Evolutionary conservation across 176 grass and related monocot genomes (phyloP), one percentile per base, ranked within the genome.

Genomic region (Stipa capillata): DNA sequence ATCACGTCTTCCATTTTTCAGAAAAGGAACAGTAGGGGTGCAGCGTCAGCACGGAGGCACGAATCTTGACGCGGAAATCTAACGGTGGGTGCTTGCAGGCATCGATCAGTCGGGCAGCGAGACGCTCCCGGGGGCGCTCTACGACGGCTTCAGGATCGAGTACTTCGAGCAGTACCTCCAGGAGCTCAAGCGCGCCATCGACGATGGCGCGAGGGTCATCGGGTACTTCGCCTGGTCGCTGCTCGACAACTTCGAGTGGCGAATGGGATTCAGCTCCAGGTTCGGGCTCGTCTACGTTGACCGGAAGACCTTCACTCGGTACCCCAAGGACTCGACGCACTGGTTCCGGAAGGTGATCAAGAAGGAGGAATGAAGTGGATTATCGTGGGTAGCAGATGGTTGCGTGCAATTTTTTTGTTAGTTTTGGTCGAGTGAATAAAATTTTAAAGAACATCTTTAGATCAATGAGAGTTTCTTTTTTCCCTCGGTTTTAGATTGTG

Each of bases 211-310:
- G 0, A 83, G 39, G 8, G 91, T 90, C 25, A 80, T 71, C 0
- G 82, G 91, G 0, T 90, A 90, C 69, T 93, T 93, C 12, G 88
- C 82, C 0, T 90, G 85, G 91, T 93, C 88, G 23, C 29, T 90
- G 64, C 79, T 93, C 0, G 91, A 90, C 53, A 93, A 76, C 85
- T 93, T 90, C 7, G 88, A 93, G 52, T 90, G 85, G 88, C 51
- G 69, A 27, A 77, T 83, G 0, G 91, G 88, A 0, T 90, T 83
- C 56, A 93, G 82, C 37, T 88, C 85, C 16, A 93, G 78, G 25
- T 88, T 90, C 6, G 79, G 88, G 0, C 8, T 93, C 0, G 82
- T 88, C 0, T 88, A 90, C 0, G 85, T 90, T 8, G 82, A 93
- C 17, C 37, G 62, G 4, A 31, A 39, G 1, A 90, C 78, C 0